Percentiles rank a stretch among this genome's conserved stretches.
Evolutionary conservation across 2,329 filamentous ascomycete genomes (phyloP).

Genomic region (Aotearoamyces nothofagi): DNA sequence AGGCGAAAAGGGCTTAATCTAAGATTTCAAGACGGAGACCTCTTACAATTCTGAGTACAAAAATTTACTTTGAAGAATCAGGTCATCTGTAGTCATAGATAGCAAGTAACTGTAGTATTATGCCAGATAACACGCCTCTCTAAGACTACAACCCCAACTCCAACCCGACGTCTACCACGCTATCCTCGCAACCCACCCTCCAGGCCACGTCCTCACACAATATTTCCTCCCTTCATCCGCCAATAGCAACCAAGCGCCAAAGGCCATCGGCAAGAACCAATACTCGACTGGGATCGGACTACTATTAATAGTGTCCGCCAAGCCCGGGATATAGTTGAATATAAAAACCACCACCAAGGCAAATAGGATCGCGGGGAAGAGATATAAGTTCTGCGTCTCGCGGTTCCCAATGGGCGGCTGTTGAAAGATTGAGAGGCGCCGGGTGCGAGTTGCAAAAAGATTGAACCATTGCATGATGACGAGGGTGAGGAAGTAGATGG

Average conservation of each 20-base stretch:
- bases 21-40: too few relatives aligned
- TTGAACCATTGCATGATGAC: slow-evolving; percentile 75
- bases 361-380: slow-evolving; percentile 57
- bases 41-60: too few relatives aligned
- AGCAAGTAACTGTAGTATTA: too few relatives aligned
- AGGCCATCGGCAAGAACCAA: slow-evolving; percentile 61
- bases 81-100: too few relatives aligned
- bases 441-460: slow-evolving; percentile 47
- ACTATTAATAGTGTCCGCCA: slow-evolving; percentile 46
- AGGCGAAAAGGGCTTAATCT: too few relatives aligned
- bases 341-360: slow-evolving; percentile 52
- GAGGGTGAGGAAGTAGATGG: slow-evolving; percentile 63
- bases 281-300: slow-evolving; percentile 50
- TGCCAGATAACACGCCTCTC: too few relatives aligned
- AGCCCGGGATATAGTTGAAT: slow-evolving; percentile 48
- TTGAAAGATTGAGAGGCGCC: slow-evolving; percentile 51
- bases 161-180: slow-evolving; percentile 56
- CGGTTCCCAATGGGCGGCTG: slow-evolving; percentile 53
- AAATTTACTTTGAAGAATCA: too few relatives aligned
- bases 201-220: slow-evolving; percentile 40
- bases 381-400: slow-evolving; percentile 40
- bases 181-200: slow-evolving; percentile 37
- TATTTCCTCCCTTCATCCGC: slow-evolving; percentile 53
- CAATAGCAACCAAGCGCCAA: slow-evolving; percentile 46
- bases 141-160: too few relatives aligned